A percentile compares a stretch with the other conserved stretches of the same genome.
Conservation (phyloP, 148 eudicot genomes). For the Chenopodium quinoa region DNA sequence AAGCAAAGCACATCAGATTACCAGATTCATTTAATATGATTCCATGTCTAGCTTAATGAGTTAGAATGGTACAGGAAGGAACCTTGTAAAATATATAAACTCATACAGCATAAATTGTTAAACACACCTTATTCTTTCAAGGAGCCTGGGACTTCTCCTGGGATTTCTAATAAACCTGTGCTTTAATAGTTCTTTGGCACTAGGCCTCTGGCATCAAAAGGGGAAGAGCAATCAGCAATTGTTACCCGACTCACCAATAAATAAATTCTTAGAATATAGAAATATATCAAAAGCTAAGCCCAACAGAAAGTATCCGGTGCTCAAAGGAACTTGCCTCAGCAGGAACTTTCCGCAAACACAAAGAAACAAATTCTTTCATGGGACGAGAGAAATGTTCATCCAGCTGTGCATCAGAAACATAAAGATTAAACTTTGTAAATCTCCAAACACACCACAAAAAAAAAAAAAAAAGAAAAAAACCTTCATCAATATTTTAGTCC, state of each 20-base stretch:
- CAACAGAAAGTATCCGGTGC: conserved; percentile 13
- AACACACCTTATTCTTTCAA: conserved; percentile 87
- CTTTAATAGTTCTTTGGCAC: conserved; percentile 92
- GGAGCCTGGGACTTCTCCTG: conserved; percentile 80
- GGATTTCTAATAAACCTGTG: conserved; percentile 82
- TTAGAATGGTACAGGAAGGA: background rate
- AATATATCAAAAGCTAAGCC: background rate
- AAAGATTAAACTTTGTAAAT: conserved; percentile 15
- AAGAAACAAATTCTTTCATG: conserved; percentile 83
- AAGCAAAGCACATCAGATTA: background rate
- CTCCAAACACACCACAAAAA: background rate
- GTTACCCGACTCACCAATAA: background rate
- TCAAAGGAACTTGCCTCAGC: conserved; percentile 57
- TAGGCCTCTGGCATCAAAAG: conserved; percentile 66
- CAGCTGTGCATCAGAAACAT: conserved; percentile 54
- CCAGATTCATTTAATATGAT: background rate
- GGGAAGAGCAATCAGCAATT: conserved; percentile 8
- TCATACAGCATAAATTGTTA: background rate
- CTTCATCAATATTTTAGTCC: background rate
- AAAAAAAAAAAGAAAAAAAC: background rate
- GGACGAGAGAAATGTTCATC: conserved; percentile 97
- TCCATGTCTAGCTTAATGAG: background rate
- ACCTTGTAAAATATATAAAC: background rate
- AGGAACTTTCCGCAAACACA: conserved; percentile 81
- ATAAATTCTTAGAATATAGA: background rate